A percentile compares a stretch with the other conserved stretches of the same genome.
phyloP scores from a whole-genome alignment of 2,329 filamentous ascomycete genomes.

The Colletotrichum sp. region DNA sequence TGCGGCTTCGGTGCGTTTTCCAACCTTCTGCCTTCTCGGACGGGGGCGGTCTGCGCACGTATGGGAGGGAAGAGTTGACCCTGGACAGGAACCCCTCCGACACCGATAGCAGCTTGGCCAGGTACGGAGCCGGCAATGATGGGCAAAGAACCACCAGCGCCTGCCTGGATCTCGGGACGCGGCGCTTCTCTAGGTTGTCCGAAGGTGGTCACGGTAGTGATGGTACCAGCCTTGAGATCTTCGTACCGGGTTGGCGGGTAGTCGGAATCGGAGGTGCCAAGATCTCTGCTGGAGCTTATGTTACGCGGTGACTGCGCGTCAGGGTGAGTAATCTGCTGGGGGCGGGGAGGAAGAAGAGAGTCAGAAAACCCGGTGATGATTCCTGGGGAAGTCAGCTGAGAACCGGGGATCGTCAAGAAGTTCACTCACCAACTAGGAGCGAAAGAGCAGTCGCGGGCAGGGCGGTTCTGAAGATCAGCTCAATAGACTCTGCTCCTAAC shows the following conservation, averaged over 20 bases:
- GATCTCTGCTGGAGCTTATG: conserved; percentile 36
- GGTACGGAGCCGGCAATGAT: conserved; percentile 40
- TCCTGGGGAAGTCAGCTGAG: conserved; percentile 22
- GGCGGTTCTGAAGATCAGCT: conserved; percentile 50
- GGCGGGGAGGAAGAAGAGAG: conserved; percentile 33
- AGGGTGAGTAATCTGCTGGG: conserved; percentile 33
- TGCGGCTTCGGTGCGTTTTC: conserved; percentile 17
- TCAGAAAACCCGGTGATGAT: conserved; percentile 43
- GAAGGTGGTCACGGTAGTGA: conserved; percentile 41
- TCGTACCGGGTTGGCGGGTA: conserved; percentile 53
- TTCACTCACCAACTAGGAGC: conserved; percentile 51
- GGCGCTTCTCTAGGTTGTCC: conserved; percentile 35
- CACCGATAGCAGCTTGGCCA: conserved; percentile 37
- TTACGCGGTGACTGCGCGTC: conserved; percentile 42
- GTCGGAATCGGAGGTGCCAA: conserved; percentile 47
- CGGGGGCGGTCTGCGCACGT: conserved; percentile 31
- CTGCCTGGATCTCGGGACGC: conserved; percentile 18
- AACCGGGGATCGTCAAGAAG: not conserved
- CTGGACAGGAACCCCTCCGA: conserved; percentile 43
- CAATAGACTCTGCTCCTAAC: conserved; percentile 48
- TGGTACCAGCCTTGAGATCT: conserved; percentile 49
- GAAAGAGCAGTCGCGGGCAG: conserved; percentile 56
- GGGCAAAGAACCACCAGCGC: conserved; percentile 35
- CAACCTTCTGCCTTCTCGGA: conserved; percentile 21
- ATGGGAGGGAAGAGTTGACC: conserved; percentile 47